Evolutionary conservation across 1,284 basidiomycete species (phyloP), one percentile per base, ranked within the genome.

Genomic region (Pyrrhoderma lamaoense): DNA sequence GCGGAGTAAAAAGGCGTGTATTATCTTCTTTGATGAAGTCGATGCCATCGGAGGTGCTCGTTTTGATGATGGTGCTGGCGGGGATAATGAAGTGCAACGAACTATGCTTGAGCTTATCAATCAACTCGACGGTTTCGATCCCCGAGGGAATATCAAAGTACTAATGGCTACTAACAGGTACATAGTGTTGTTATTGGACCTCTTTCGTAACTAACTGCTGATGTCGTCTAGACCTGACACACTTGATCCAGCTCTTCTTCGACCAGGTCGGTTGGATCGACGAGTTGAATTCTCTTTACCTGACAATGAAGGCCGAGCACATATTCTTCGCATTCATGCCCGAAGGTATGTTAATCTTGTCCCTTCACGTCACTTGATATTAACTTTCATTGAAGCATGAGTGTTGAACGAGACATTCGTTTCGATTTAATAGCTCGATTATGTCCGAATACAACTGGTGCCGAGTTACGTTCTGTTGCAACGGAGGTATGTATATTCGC

Each of bases 41-140:
- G 93, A 96, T 61, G 94, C 95, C 35, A 93, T 99, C 60, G 96
- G 96, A 66, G 96, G 95, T 55, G 95, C 96, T n/a, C 82, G 96
- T 53, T 98, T 97, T 65, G 96, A 99, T 65, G 96, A 99, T 65
- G 96, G 96, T 51, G 95, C 94, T 27, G 96, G 96, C 49, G 96
- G 96, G 43, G 96, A 99, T 63, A 99, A 99, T 63, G 96, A 99
- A 65, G 96, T 99, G 36, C 96, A 99, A 70, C 74, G 96, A 65
- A 99, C 95, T n/a, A 99, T 99, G 95, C 74, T 99, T 70, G 96
- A 99, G 71, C 73, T 99, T 61, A 99, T 99, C 67, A 99, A 98
- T 68, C 96, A 99, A 69, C 73, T 99, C 59, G 95, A 99, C 64
- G 96, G 96, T 44, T 99, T 99, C 70, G 96, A 99, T 67, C 89